Percentiles rank a stretch among this genome's conserved stretches.
phyloP scores from a whole-genome alignment of 768 basidiomycete species.

The Mrakia hoshinonis region DNA sequence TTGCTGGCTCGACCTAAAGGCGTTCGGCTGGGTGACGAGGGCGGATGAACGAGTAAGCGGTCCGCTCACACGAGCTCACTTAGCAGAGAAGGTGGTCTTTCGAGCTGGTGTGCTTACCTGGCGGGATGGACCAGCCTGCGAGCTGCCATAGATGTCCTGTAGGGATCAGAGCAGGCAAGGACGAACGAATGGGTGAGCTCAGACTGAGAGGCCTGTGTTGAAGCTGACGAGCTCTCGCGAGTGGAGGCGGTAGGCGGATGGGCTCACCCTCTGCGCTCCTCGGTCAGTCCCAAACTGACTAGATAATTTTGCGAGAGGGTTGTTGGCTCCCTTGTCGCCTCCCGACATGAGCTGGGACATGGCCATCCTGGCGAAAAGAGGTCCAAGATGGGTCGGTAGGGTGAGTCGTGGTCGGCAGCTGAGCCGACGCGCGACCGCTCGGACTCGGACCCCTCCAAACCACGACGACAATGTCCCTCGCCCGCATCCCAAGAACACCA shows the following conservation, averaged over 20 bases:
- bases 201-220: not conserved
- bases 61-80: not conserved
- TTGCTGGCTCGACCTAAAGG: not conserved
- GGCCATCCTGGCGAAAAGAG: not conserved
- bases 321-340: constrained; percentile 15
- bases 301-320: constrained; percentile 10
- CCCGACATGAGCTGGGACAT: constrained; percentile 7
- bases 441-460: not conserved
- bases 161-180: not conserved
- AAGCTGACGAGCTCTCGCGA: too few species aligned
- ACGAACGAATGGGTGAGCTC: not conserved
- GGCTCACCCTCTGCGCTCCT: not conserved
- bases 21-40: not conserved
- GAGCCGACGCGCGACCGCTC: not conserved
- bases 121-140: not conserved
- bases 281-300: not conserved
- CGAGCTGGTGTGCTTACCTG: not conserved
- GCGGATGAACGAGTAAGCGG: not conserved
- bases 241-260: not conserved
- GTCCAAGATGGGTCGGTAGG: not conserved
- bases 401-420: not conserved
- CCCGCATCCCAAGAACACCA: too few species aligned
- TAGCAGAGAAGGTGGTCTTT: too few species aligned
- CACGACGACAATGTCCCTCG: too few species aligned
- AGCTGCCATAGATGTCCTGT: constrained; percentile 9